phyloP scores from a whole-genome alignment of 148 eudicot species.

The Cornus kousa region DNA sequence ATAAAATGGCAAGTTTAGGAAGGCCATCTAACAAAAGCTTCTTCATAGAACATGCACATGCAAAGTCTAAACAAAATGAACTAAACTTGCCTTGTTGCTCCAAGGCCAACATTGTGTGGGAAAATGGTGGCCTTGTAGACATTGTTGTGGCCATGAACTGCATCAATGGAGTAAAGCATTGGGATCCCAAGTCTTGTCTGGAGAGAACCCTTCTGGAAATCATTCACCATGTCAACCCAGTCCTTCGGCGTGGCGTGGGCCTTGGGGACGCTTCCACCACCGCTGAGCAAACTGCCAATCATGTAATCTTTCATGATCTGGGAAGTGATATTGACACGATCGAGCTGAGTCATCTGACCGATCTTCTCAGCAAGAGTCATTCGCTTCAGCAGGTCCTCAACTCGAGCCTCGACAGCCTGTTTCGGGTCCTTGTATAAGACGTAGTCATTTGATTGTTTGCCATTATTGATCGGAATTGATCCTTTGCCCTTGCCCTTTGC shows the following conservation, averaged over 20 bases:
- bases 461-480: too few species aligned
- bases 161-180: conserved; percentile 29
- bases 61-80: too few species aligned
- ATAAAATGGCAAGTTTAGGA: too few species aligned
- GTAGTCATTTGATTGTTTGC: neutral
- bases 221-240: conserved; percentile 26
- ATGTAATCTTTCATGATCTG: conserved; percentile 17
- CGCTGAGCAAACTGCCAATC: conserved; percentile 32
- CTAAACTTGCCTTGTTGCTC: conserved; percentile 25
- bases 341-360: conserved; percentile 33
- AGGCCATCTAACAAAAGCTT: too few species aligned
- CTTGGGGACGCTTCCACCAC: conserved; percentile 24
- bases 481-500: too few species aligned
- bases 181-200: conserved; percentile 32
- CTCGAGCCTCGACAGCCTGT: conserved; percentile 4
- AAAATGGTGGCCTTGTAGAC: conserved; percentile 28
- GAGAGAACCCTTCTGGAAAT: conserved; percentile 21
- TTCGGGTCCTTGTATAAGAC: conserved; percentile 20
- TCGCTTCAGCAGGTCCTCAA: conserved; percentile 20
- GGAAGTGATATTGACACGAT: conserved; percentile 4
- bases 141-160: conserved; percentile 31
- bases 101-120: conserved; percentile 28
- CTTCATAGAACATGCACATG: too few species aligned
- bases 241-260: conserved; percentile 13
- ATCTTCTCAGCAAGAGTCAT: conserved; percentile 33